phyloP scores from a whole-genome alignment of 306 rosid species.

The Bauhinia variegata region DNA sequence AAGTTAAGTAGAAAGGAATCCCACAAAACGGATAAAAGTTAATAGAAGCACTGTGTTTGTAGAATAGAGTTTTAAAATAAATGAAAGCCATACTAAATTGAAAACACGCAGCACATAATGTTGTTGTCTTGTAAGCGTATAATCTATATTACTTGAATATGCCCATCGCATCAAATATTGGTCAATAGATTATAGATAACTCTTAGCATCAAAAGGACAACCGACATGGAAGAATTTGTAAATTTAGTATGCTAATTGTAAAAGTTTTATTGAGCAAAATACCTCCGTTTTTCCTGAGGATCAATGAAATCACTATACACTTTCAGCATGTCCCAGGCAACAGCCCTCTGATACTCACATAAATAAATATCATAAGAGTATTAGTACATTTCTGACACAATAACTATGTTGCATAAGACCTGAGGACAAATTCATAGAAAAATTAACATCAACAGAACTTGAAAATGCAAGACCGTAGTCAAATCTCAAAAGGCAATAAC shows the following conservation, averaged over 20 bases:
- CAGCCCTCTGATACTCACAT: constrained; percentile 65
- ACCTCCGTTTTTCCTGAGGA: constrained; percentile 93
- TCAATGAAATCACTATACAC: constrained; percentile 76
- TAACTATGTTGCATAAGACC: constrained; percentile 2
- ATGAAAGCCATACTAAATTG: too few relatives aligned
- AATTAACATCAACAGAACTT: constrained; percentile 5
- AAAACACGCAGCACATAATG: not conserved
- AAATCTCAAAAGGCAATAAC: constrained; percentile 7
- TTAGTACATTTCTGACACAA: constrained; percentile 23
- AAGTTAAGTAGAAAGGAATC: not conserved
- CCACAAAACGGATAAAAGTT: too few relatives aligned
- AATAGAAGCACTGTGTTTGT: too few relatives aligned
- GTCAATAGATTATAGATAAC: not conserved
- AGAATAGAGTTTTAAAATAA: too few relatives aligned
- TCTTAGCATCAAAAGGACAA: constrained; percentile 22
- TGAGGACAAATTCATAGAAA: constrained; percentile 22
- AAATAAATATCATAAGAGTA: constrained; percentile 26
- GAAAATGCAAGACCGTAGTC: not conserved
- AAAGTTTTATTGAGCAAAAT: constrained; percentile 25
- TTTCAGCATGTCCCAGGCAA: constrained; percentile 96
- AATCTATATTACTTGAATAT: not conserved
- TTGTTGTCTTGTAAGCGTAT: not conserved
- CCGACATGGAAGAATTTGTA: constrained; percentile 5
- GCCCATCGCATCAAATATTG: constrained; percentile 9
- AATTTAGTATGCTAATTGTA: constrained; percentile 24